phyloP scores from a whole-genome alignment of 139 green algal species.

The Marvania coccoides region DNA sequence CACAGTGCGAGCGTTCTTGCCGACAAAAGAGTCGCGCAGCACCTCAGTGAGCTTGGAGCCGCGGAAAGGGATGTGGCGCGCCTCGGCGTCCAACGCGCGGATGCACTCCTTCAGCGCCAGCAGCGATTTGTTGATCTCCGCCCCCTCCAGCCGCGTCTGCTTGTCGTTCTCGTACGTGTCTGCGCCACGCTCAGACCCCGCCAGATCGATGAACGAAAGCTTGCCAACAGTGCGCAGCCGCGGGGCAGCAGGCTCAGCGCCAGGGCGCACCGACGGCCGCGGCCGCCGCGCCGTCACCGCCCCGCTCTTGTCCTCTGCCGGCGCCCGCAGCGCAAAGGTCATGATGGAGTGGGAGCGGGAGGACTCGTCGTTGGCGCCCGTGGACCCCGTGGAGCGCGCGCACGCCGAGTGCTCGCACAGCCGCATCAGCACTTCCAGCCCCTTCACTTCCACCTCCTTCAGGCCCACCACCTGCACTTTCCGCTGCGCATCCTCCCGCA shows the following conservation, averaged over 20 bases:
- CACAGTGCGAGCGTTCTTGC: slow-evolving; percentile 78
- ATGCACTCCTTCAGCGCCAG: slow-evolving; percentile 96
- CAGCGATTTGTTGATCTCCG: slow-evolving; percentile 98
- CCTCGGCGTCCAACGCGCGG: slow-evolving; percentile 81
- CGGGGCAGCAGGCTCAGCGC: background rate
- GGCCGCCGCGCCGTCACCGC: background rate
- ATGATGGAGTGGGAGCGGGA: slow-evolving; percentile 94
- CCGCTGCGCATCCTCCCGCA: slow-evolving; percentile 86
- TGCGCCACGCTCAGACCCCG: slow-evolving; percentile 92
- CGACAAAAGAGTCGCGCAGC: slow-evolving; percentile 45
- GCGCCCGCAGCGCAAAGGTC: slow-evolving; percentile 29
- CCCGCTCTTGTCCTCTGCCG: background rate
- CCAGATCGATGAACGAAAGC: slow-evolving; percentile 97
- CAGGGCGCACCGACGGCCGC: background rate
- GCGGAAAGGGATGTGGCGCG: slow-evolving; percentile 91
- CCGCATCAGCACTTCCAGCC: slow-evolving; percentile 38
- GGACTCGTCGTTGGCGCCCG: slow-evolving; percentile 93
- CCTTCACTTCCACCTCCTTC: slow-evolving; percentile 50
- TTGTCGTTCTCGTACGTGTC: slow-evolving; percentile 96
- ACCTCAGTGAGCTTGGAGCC: slow-evolving; percentile 88
- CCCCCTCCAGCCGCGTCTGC: slow-evolving; percentile 80
- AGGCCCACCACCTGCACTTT: slow-evolving; percentile 81
- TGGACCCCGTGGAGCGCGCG: slow-evolving; percentile 77
- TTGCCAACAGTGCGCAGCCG: slow-evolving; percentile 59
- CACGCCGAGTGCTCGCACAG: slow-evolving; percentile 71